Percentiles rank a stretch among this genome's conserved stretches.
These are phyloP conservation scores for Cordyceps militaris DNA, from an alignment of 2,329 filamentous ascomycete genomes.

Conservation along the genomic window DNA sequence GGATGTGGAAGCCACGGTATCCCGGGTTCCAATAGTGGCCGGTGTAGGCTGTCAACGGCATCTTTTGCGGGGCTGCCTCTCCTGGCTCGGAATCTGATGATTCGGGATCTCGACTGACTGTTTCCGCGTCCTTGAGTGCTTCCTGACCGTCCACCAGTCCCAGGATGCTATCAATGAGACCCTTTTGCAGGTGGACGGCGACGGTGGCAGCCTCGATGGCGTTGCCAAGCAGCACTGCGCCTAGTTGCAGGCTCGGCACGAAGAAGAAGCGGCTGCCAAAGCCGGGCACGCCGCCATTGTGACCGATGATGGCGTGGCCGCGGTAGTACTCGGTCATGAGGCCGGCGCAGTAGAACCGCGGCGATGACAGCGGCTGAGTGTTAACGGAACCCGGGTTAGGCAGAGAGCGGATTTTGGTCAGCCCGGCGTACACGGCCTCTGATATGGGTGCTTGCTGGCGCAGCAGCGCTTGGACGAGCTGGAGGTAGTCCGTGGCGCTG, in stretches of 20 bases:
- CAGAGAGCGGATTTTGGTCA: slow-evolving; percentile 2
- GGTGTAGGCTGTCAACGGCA: not conserved
- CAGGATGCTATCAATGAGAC: not conserved
- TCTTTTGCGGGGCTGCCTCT: not conserved
- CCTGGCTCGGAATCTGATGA: not conserved
- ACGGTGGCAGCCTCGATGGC: not conserved
- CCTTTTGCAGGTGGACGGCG: not conserved
- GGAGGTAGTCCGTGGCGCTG: slow-evolving; percentile 6
- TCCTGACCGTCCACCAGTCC: not conserved
- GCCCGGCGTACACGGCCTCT: not conserved
- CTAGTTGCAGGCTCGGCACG: slow-evolving; percentile 6
- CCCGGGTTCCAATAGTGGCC: slow-evolving; percentile 9
- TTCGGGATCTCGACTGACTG: too few species aligned
- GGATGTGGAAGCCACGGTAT: not conserved
- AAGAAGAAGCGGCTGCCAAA: slow-evolving; percentile 7
- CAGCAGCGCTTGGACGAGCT: slow-evolving; percentile 2
- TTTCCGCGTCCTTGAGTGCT: not conserved
- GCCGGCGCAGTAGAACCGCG: slow-evolving; percentile 8
- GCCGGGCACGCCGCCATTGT: slow-evolving; percentile 10
- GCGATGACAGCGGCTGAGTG: not conserved
- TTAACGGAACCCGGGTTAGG: not conserved
- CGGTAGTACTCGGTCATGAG: slow-evolving; percentile 7
- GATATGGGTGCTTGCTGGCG: not conserved
- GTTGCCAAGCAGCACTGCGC: slow-evolving; percentile 11
- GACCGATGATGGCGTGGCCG: slow-evolving; percentile 6